Evolutionary conservation across 148 eudicot genomes (phyloP).

Genomic region (Diospyros kaki): DNA sequence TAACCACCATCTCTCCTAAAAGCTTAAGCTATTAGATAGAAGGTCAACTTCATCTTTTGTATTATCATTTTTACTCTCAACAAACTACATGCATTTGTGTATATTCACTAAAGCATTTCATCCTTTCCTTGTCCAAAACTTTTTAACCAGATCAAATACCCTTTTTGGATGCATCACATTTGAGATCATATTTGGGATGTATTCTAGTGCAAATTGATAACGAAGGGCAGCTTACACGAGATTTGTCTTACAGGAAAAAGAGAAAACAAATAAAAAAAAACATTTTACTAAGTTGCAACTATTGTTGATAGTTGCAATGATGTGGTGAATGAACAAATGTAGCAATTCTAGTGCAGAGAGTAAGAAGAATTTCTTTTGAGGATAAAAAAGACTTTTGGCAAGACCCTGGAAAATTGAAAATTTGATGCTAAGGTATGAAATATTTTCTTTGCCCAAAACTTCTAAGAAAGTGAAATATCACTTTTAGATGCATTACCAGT

Average conservation of each 20-base stretch:
- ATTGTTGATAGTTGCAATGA: neutral
- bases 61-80: too few relatives aligned
- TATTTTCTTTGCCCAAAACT: too few relatives aligned
- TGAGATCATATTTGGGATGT: neutral
- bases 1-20: too few relatives aligned
- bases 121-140: neutral
- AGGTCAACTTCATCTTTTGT: too few relatives aligned
- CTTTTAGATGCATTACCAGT: neutral
- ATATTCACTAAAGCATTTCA: neutral
- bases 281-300: neutral
- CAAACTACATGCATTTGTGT: neutral
- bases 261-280: neutral
- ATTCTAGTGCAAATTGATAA: neutral
- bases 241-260: neutral
- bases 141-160: too few relatives aligned
- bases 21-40: too few relatives aligned
- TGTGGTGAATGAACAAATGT: neutral
- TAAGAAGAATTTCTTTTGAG: too few relatives aligned
- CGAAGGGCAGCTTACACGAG: neutral
- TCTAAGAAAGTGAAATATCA: neutral
- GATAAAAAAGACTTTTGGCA: too few relatives aligned
- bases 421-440: too few relatives aligned
- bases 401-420: too few relatives aligned
- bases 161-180: neutral
- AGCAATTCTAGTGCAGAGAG: slow-evolving; percentile 1